Conservation (phyloP, 2,329 filamentous ascomycete genomes). For the Neonectria punicea region DNA sequence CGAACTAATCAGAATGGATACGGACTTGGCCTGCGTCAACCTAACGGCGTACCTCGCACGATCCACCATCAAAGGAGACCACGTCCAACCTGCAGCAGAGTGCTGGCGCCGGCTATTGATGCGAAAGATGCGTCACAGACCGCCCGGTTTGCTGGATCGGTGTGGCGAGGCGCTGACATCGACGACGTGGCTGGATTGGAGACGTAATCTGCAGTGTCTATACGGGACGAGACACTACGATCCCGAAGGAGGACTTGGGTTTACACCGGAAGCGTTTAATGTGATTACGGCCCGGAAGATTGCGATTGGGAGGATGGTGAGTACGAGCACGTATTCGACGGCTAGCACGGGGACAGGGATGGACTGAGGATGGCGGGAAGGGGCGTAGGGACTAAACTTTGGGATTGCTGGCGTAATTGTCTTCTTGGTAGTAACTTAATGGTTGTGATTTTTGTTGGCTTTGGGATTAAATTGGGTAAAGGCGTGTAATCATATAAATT, state of each 20-base stretch:
- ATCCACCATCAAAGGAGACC: background rate
- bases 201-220: constrained; percentile 12
- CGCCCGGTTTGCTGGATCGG: constrained; percentile 16
- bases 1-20: constrained; percentile 9
- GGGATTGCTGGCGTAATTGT: background rate
- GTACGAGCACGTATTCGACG: constrained; percentile 23
- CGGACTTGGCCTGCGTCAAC: constrained; percentile 25
- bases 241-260: constrained; percentile 23
- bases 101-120: constrained; percentile 25
- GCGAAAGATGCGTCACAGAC: constrained; percentile 22
- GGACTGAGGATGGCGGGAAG: background rate
- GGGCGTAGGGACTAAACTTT: too few relatives aligned
- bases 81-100: constrained; percentile 4
- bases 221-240: constrained; percentile 21
- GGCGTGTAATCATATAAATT: background rate
- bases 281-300: constrained; percentile 18
- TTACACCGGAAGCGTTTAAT: constrained; percentile 26
- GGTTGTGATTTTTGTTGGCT: background rate
- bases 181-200: constrained; percentile 22
- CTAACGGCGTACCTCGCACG: constrained; percentile 16
- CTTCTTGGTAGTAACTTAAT: background rate
- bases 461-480: background rate
- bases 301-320: constrained; percentile 21
- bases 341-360: constrained; percentile 7
- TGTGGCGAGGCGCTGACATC: constrained; percentile 4